phyloP scores from a whole-genome alignment of 75 land plant genomes.

The Cunninghamia lanceolata region DNA sequence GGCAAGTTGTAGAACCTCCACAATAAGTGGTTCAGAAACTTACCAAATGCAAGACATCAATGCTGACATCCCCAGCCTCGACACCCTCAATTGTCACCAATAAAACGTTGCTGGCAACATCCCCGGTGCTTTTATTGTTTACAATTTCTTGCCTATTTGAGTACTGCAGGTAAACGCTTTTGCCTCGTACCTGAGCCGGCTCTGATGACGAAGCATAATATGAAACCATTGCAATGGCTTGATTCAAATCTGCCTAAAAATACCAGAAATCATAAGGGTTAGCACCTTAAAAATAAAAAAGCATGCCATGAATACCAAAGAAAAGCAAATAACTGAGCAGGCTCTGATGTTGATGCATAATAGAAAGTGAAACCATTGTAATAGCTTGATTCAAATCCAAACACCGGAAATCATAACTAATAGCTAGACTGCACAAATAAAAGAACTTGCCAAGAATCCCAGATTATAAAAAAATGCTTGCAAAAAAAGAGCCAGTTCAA shows the following conservation, averaged over 20 bases:
- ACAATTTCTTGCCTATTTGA: slow-evolving; percentile 95
- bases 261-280: neutral
- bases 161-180: slow-evolving; percentile 91
- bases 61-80: slow-evolving; percentile 94
- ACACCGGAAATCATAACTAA: neutral
- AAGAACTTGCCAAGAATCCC: neutral
- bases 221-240: slow-evolving; percentile 94
- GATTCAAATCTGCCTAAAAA: slow-evolving; percentile 78
- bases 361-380: slow-evolving; percentile 83
- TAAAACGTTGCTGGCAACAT: slow-evolving; percentile 92
- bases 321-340: slow-evolving; percentile 55
- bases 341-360: slow-evolving; percentile 89
- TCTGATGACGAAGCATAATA: slow-evolving; percentile 96
- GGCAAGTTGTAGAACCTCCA: neutral
- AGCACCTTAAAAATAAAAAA: neutral
- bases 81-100: slow-evolving; percentile 93
- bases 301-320: neutral
- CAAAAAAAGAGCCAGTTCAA: neutral
- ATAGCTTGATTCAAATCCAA: slow-evolving; percentile 88
- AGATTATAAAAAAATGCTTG: no score
- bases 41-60: slow-evolving; percentile 95
- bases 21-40: slow-evolving; percentile 23
- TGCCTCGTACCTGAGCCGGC: slow-evolving; percentile 94
- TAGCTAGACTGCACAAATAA: neutral
- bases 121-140: slow-evolving; percentile 86